These are phyloP conservation scores for Trichoderma parareesei DNA, from an alignment of 495 filamentous ascomycete genomes.

Conservation along the genomic window DNA sequence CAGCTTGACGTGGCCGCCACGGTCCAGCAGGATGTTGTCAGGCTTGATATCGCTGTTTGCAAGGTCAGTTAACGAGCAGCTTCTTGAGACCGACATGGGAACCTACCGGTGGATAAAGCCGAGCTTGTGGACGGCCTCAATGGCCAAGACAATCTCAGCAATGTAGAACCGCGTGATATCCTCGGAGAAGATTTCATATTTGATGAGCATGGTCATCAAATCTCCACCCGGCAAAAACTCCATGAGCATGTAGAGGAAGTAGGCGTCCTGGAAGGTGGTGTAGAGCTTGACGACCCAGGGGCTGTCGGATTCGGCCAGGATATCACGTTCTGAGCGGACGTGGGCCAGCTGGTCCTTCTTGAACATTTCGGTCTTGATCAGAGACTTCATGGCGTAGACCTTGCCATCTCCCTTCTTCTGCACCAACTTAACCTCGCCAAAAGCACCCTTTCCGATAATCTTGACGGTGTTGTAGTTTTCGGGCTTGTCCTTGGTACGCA, in stretches of 20 bases:
- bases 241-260: conserved; percentile 98
- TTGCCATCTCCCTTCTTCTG: conserved; percentile 94
- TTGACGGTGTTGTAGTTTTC: conserved; percentile 93
- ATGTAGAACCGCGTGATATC: conserved; percentile 99
- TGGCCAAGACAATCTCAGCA: conserved; percentile 93
- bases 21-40: conserved; percentile 19
- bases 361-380: conserved; percentile 99
- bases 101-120: conserved; percentile 88
- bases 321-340: conserved; percentile 94
- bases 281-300: conserved; percentile 98
- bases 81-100: background rate
- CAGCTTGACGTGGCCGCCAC: conserved; percentile 78
- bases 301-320: conserved; percentile 95
- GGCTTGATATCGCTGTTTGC: conserved; percentile 40
- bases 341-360: conserved; percentile 99
- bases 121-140: conserved; percentile 94
- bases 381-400: conserved; percentile 95
- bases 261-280: conserved; percentile 92
- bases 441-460: conserved; percentile 97
- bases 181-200: conserved; percentile 98
- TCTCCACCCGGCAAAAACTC: conserved; percentile 97
- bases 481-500: conserved; percentile 84
- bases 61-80: background rate
- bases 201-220: conserved; percentile 99
- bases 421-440: conserved; percentile 95